Evolutionary conservation across 164 flowering plant species (phyloP).

Genomic region (Umbellularia californica): DNA sequence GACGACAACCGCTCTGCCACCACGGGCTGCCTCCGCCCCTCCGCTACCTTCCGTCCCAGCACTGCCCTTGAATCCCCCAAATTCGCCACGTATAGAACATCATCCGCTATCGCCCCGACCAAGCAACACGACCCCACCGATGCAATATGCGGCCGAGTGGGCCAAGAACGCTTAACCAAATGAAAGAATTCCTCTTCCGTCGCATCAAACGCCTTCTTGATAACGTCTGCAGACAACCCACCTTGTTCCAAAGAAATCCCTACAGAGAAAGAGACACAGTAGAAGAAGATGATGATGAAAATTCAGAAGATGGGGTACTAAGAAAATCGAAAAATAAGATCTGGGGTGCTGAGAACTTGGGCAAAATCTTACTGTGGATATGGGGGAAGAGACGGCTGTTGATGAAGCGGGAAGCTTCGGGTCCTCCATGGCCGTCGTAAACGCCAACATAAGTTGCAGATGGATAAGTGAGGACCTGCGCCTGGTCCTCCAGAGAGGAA

Average conservation of each 20-base stretch:
- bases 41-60: slow-evolving; percentile 25
- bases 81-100: slow-evolving; percentile 43
- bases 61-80: slow-evolving; percentile 50
- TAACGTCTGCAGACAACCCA: slow-evolving; percentile 38
- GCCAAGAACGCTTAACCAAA: slow-evolving; percentile 37
- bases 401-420: slow-evolving; percentile 59
- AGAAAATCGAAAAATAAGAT: background rate
- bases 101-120: slow-evolving; percentile 39
- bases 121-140: slow-evolving; percentile 49
- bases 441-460: slow-evolving; percentile 54
- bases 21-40: slow-evolving; percentile 17
- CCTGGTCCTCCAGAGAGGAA: slow-evolving; percentile 48
- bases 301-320: background rate
- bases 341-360: background rate
- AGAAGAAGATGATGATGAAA: background rate
- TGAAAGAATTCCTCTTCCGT: slow-evolving; percentile 41
- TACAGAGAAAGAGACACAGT: background rate
- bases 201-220: slow-evolving; percentile 39
- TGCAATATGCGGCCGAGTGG: slow-evolving; percentile 36
- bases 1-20: slow-evolving; percentile 65
- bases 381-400: slow-evolving; percentile 40
- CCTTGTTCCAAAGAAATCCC: slow-evolving; percentile 40
- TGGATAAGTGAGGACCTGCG: slow-evolving; percentile 50
- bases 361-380: slow-evolving; percentile 23
- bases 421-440: slow-evolving; percentile 69